These are phyloP conservation scores for Wickerhamomyces queroliae DNA, from an alignment of 805 yeast species.

Conservation along the genomic window DNA sequence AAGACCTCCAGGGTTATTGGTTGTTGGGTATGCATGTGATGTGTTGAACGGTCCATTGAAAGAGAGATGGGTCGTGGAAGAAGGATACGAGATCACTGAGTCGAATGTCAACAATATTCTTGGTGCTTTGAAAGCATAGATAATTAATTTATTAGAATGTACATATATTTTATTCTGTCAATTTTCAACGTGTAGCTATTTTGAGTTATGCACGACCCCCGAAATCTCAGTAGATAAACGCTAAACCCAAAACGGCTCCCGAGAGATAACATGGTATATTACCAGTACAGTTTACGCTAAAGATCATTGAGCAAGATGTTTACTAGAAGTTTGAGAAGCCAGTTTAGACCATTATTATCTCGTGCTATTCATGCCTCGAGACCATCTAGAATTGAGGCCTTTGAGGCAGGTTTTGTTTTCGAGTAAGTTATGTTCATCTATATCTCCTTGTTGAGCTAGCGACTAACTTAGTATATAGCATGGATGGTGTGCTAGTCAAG, in stretches of 20 bases:
- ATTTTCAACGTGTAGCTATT: too few relatives aligned
- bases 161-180: too few relatives aligned
- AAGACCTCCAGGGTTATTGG: conserved; percentile 87
- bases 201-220: background rate
- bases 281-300: too few relatives aligned
- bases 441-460: too few relatives aligned
- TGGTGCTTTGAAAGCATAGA: background rate
- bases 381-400: conserved; percentile 5
- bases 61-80: conserved; percentile 27
- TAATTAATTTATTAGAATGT: too few relatives aligned
- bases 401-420: conserved; percentile 16
- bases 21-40: conserved; percentile 75
- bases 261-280: too few relatives aligned
- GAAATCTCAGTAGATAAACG: background rate
- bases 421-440: conserved; percentile 6
- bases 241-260: background rate
- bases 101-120: background rate
- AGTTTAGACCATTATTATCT: background rate
- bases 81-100: conserved; percentile 26
- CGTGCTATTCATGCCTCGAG: conserved; percentile 3
- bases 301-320: background rate
- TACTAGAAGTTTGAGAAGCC: background rate
- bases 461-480: conserved; percentile 31
- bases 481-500: conserved; percentile 83
- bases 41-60: conserved; percentile 27